Evolutionary conservation across 2,329 filamentous ascomycete species (phyloP).

Genomic region (Fusarium buharicum): DNA sequence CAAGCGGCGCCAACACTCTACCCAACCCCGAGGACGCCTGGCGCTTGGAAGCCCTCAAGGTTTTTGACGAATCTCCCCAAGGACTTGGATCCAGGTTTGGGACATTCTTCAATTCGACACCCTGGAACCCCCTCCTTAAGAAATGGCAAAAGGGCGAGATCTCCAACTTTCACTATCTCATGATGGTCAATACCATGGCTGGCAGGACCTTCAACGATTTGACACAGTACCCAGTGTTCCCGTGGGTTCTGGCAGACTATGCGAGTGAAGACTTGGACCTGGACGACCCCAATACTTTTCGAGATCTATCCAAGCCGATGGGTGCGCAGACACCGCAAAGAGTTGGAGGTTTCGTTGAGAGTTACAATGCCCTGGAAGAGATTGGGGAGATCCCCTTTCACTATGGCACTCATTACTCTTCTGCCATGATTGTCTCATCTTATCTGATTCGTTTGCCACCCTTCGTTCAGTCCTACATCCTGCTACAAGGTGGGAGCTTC

Average conservation of each 20-base stretch:
- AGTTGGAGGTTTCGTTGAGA: slow-evolving; percentile 81
- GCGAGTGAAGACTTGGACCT: slow-evolving; percentile 92
- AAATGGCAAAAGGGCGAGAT: slow-evolving; percentile 95
- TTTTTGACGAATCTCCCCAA: slow-evolving; percentile 67
- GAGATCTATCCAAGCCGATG: slow-evolving; percentile 95
- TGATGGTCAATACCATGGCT: slow-evolving; percentile 98
- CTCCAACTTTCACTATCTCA: slow-evolving; percentile 98
- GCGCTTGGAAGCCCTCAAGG: slow-evolving; percentile 86
- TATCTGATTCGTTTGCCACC: slow-evolving; percentile 95
- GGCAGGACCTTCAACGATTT: slow-evolving; percentile 97
- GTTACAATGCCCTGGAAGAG: slow-evolving; percentile 88
- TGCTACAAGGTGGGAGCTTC: slow-evolving; percentile 94
- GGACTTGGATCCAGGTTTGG: slow-evolving; percentile 87
- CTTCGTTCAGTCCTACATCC: slow-evolving; percentile 93
- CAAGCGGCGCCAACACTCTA: slow-evolving; percentile 73
- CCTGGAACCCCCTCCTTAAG: slow-evolving; percentile 85
- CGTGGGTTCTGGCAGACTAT: slow-evolving; percentile 96
- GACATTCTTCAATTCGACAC: slow-evolving; percentile 86
- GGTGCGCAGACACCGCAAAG: slow-evolving; percentile 84
- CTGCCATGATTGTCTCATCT: slow-evolving; percentile 97
- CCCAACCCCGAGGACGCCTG: slow-evolving; percentile 88
- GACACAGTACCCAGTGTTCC: slow-evolving; percentile 97
- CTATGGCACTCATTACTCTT: slow-evolving; percentile 98
- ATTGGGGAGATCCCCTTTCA: slow-evolving; percentile 95
- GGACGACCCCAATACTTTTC: slow-evolving; percentile 83